Evolutionary conservation across 306 rosid species (phyloP).

Genomic region (Potentilla sterilis): DNA sequence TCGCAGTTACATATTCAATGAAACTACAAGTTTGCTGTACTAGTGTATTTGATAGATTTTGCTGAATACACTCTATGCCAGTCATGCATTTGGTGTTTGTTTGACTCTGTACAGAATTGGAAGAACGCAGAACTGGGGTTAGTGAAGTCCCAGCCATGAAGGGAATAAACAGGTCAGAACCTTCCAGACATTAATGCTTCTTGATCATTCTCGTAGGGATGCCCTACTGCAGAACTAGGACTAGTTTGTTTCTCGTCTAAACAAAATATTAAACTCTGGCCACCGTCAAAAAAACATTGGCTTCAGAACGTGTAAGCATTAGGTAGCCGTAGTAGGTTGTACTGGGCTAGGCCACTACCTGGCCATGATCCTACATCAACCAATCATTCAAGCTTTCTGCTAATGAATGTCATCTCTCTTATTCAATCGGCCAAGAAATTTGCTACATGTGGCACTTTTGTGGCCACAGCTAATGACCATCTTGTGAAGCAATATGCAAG

Average conservation of each 20-base stretch:
- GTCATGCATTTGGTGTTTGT: not conserved
- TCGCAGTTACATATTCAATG: not conserved
- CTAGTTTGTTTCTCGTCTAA: conserved; percentile 8
- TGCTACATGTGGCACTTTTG: conserved; percentile 30
- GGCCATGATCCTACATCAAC: conserved; percentile 2
- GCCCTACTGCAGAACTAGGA: not conserved
- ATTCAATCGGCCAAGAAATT: not conserved
- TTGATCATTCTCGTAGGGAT: not conserved
- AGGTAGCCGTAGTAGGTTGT: conserved; percentile 14
- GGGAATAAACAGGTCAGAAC: conserved; percentile 4
- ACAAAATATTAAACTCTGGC: conserved; percentile 15
- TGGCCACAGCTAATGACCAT: conserved; percentile 29
- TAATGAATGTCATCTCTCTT: not conserved
- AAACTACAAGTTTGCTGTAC: not conserved
- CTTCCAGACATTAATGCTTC: not conserved
- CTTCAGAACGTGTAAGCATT: conserved; percentile 33
- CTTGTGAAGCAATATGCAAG: conserved; percentile 22
- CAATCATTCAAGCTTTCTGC: not conserved
- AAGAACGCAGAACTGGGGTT: not conserved
- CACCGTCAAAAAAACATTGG: conserved; percentile 31
- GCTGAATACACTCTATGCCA: not conserved
- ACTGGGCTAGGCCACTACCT: conserved; percentile 24
- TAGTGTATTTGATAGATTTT: not conserved
- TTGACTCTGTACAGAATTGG: not conserved
- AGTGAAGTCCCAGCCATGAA: not conserved